phyloP scores from a whole-genome alignment of 768 basidiomycete genomes.

The Lactifluus hygrophoroides region DNA sequence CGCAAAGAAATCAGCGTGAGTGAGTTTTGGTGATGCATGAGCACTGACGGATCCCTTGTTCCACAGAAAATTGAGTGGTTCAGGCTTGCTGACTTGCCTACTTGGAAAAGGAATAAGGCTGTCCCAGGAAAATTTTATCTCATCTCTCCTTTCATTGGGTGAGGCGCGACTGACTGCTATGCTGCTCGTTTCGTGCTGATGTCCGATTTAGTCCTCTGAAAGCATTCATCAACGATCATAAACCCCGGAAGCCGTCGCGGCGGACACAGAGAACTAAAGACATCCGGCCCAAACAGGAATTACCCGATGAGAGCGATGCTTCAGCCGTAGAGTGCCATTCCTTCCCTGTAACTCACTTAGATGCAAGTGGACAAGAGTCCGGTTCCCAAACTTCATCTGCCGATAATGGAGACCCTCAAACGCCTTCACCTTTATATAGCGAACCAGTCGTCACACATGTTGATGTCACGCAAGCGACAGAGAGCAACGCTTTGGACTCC shows the following conservation, averaged over 20 bases:
- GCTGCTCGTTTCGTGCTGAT: conserved; percentile 12
- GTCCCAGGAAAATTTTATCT: conserved; percentile 82
- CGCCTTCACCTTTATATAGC: conserved; percentile 52
- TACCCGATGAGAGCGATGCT: conserved; percentile 26
- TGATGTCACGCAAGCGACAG: conserved; percentile 27
- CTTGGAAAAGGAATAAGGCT: conserved; percentile 76
- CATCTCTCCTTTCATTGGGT: conserved; percentile 91
- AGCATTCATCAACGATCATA: conserved; percentile 56
- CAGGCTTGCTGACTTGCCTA: conserved; percentile 77
- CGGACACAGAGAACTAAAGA: conserved; percentile 29
- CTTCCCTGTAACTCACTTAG: conserved; percentile 27
- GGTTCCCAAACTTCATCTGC: conserved; percentile 57
- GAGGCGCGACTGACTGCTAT: background rate
- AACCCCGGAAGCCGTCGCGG: conserved; percentile 40
- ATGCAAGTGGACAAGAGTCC: conserved; percentile 42
- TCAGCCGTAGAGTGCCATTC: conserved; percentile 19
- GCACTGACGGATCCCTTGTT: conserved; percentile 19
- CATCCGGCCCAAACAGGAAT: conserved; percentile 12
- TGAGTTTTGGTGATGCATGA: conserved; percentile 8
- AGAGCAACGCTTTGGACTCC: conserved; percentile 24
- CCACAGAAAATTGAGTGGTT: conserved; percentile 96
- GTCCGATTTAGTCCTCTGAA: conserved; percentile 45
- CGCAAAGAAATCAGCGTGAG: conserved; percentile 96
- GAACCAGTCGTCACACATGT: conserved; percentile 32
- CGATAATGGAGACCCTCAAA: conserved; percentile 53